Conservation (phyloP, 805 yeast genomes). For the Metschnikowia shivogae region DNA sequence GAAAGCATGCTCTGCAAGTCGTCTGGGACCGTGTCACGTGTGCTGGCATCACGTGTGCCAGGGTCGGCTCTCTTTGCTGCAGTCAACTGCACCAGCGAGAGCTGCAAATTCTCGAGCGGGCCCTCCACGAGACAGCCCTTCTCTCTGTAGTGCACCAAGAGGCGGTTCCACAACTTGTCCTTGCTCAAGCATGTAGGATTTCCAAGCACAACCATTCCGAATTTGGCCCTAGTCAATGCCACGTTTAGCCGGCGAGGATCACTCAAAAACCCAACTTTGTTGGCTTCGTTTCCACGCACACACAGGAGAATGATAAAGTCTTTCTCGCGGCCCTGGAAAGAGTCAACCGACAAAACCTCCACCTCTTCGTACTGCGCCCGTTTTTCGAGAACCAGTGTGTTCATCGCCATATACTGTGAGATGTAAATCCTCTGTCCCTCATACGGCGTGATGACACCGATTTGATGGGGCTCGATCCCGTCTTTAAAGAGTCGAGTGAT, state of each 20-base stretch:
- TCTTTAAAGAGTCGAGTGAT: conserved; percentile 69
- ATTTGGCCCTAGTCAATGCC: conserved; percentile 42
- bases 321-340: conserved; percentile 43
- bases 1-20: conserved; percentile 18
- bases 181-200: conserved; percentile 74
- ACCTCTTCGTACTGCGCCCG: conserved; percentile 63
- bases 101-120: conserved; percentile 70
- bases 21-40: conserved; percentile 1
- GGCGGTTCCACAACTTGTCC: conserved; percentile 72
- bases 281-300: conserved; percentile 41
- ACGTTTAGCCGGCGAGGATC: conserved; percentile 44
- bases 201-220: conserved; percentile 57
- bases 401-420: conserved; percentile 70
- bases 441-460: conserved; percentile 92
- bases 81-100: conserved; percentile 55
- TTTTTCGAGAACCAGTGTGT: conserved; percentile 40
- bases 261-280: conserved; percentile 39
- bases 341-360: conserved; percentile 68
- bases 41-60: not conserved
- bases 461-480: conserved; percentile 65
- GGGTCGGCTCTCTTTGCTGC: conserved; percentile 5
- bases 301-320: conserved; percentile 41
- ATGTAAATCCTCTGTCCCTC: conserved; percentile 89
- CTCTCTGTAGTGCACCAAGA: conserved; percentile 75
- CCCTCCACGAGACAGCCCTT: conserved; percentile 90